Evolutionary conservation across 495 filamentous ascomycete species (phyloP).

Genomic region (Cercophora sp.): DNA sequence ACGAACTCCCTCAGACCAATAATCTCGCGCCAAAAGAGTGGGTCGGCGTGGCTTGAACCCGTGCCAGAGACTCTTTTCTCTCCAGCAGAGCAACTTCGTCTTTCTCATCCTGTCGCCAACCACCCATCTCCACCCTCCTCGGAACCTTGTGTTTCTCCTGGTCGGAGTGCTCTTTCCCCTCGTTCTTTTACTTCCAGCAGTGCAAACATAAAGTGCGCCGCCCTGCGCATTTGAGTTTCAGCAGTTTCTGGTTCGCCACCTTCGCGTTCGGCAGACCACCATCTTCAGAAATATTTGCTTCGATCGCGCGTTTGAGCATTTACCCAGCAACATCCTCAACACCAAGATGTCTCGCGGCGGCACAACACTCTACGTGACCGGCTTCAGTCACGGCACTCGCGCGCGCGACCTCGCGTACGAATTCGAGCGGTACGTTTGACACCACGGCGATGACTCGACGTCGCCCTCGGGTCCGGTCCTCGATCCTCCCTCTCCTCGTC

Average conservation of each 20-base stretch:
- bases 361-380: constrained; percentile 92
- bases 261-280: neutral
- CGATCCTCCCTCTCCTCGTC: constrained; percentile 23
- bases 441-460: constrained; percentile 41
- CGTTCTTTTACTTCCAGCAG: neutral
- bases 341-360: constrained; percentile 81
- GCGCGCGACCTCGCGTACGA: constrained; percentile 99
- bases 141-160: neutral
- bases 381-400: constrained; percentile 98
- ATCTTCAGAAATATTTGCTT: too few relatives aligned
- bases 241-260: neutral
- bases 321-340: constrained; percentile 4
- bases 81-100: too few relatives aligned
- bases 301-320: neutral
- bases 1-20: too few relatives aligned
- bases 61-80: too few relatives aligned
- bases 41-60: neutral
- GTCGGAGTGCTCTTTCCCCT: neutral
- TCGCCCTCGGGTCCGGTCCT: constrained; percentile 35
- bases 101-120: neutral
- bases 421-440: constrained; percentile 81
- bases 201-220: neutral
- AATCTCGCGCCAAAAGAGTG: neutral
- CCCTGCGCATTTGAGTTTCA: neutral
- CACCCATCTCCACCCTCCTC: neutral